Conservation (phyloP, 805 yeast genomes). For the Kuraishia hungarica region DNA sequence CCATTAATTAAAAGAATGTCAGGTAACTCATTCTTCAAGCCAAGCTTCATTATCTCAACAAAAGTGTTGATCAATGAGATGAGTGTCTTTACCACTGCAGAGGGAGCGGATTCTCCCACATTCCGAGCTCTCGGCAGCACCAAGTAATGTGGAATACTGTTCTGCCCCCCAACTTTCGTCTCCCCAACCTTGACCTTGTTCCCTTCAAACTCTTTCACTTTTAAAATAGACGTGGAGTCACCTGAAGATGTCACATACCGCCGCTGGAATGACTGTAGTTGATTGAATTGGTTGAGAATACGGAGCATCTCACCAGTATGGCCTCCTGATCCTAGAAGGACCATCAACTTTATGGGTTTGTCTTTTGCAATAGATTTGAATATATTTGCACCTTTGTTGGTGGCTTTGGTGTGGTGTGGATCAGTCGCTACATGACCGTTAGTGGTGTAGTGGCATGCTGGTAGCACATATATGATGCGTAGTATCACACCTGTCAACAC, state of each 20-base stretch:
- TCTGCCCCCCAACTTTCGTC: too few relatives aligned
- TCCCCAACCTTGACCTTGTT: constrained; percentile 2
- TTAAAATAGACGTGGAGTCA: constrained; percentile 34
- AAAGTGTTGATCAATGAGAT: constrained; percentile 19
- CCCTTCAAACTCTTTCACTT: constrained; percentile 29
- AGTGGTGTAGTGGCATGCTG: constrained; percentile 8
- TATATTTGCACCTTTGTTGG: background rate
- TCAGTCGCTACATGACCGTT: background rate
- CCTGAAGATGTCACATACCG: constrained; percentile 31
- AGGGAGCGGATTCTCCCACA: constrained; percentile 26
- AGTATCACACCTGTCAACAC: constrained; percentile 3
- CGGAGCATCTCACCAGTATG: constrained; percentile 96
- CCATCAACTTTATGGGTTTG: constrained; percentile 25
- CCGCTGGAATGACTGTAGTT: constrained; percentile 12
- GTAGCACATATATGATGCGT: constrained; percentile 15
- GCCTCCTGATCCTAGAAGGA: constrained; percentile 91
- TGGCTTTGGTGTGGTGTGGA: background rate
- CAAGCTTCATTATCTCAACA: constrained; percentile 6
- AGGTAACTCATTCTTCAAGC: constrained; percentile 11
- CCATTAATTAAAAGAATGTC: constrained; percentile 49
- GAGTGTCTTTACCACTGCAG: constrained; percentile 24
- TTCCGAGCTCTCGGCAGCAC: constrained; percentile 26
- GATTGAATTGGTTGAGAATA: constrained; percentile 35
- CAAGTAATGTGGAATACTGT: constrained; percentile 15
- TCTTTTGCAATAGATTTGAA: background rate